A percentile compares a stretch with the other conserved stretches of the same genome.
Conservation (phyloP, 2,329 filamentous ascomycete species). For the Aspergillus ochraceoroseus region DNA sequence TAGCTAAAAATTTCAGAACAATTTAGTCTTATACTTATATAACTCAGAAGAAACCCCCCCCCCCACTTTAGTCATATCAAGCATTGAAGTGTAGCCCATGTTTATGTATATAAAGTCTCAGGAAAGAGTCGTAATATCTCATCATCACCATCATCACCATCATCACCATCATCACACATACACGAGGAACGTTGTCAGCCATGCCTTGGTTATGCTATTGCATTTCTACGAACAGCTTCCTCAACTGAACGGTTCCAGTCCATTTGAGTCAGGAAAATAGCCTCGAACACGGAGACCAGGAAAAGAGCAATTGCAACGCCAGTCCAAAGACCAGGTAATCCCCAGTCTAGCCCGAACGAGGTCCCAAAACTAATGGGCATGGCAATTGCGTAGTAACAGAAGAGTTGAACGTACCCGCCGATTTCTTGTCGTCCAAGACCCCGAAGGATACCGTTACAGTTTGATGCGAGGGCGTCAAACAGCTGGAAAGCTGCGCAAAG, state of each 20-base stretch:
- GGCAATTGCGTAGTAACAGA: slow-evolving; percentile 80
- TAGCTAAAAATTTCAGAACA: too few relatives aligned
- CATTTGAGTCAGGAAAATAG: slow-evolving; percentile 51
- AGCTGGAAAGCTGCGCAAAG: slow-evolving; percentile 84
- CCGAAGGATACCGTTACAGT: slow-evolving; percentile 77
- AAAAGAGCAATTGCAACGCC: slow-evolving; percentile 68
- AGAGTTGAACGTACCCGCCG: slow-evolving; percentile 81
- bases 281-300: slow-evolving; percentile 54
- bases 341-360: slow-evolving; percentile 72
- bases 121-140: neutral
- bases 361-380: slow-evolving; percentile 76
- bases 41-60: neutral
- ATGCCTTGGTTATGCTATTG: slow-evolving; percentile 21
- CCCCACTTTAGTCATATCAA: too few relatives aligned
- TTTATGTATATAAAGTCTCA: neutral
- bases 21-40: too few relatives aligned
- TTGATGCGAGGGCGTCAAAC: slow-evolving; percentile 74
- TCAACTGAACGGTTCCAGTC: slow-evolving; percentile 58
- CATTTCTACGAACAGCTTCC: slow-evolving; percentile 56
- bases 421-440: slow-evolving; percentile 85
- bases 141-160: slow-evolving; percentile 4
- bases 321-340: slow-evolving; percentile 73
- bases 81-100: too few relatives aligned
- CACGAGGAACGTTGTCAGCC: too few relatives aligned
- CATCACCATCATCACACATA: too few relatives aligned